Evolutionary conservation across 169 alveolate species (phyloP).

Genomic region (Cryptosporidium felis): DNA sequence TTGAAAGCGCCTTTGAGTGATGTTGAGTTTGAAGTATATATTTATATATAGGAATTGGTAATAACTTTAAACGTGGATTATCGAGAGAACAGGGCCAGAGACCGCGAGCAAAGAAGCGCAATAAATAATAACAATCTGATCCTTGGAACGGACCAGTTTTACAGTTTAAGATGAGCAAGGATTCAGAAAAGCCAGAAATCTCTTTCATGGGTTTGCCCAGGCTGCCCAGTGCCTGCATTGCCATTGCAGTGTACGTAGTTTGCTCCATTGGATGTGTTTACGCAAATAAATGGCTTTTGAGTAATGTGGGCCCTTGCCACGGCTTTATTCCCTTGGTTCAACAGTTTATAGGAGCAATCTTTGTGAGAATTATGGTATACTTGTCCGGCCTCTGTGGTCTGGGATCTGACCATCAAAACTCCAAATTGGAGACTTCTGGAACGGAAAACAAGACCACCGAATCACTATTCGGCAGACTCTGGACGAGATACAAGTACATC

Average conservation of each 20-base stretch:
- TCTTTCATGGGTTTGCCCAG: conserved; percentile 62
- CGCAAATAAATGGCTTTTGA: conserved; percentile 46
- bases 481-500: conserved; percentile 29
- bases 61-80: neutral
- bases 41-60: neutral
- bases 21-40: neutral
- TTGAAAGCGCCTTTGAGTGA: neutral
- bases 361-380: conserved; percentile 20
- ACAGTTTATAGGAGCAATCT: conserved; percentile 34
- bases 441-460: neutral
- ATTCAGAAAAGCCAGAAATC: conserved; percentile 23
- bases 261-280: conserved; percentile 70
- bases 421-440: neutral
- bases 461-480: conserved; percentile 5
- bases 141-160: neutral
- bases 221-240: conserved; percentile 39
- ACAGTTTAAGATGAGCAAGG: conserved; percentile 10
- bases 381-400: conserved; percentile 2
- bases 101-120: neutral
- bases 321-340: conserved; percentile 67
- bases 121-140: neutral
- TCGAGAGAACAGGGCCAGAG: neutral
- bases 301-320: conserved; percentile 37
- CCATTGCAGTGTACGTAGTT: conserved; percentile 25
- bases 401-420: neutral